Conservation (phyloP, 257 asterid genomes). For the Solanum chaucha region DNA sequence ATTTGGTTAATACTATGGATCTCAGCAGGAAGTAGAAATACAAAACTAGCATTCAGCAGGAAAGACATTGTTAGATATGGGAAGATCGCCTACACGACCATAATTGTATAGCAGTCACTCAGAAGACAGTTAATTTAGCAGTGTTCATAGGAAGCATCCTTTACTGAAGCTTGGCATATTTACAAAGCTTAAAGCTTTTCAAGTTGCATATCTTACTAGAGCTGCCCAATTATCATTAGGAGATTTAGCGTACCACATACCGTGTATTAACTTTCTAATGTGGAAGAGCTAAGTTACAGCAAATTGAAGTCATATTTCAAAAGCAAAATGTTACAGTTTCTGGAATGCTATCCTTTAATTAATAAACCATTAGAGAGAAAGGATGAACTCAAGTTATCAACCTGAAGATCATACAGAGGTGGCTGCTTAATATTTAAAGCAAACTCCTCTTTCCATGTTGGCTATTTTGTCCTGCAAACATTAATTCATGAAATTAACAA, state of each 20-base stretch:
- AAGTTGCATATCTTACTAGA: neutral
- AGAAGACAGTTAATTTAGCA: neutral
- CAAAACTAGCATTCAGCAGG: neutral
- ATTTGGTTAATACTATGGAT: neutral
- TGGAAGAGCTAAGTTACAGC: neutral
- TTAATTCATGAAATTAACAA: conserved; percentile 1
- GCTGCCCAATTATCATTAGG: neutral
- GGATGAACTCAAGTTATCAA: conserved; percentile 6
- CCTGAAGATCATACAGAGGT: conserved; percentile 74
- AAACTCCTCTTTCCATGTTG: conserved; percentile 95
- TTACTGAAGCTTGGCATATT: no score
- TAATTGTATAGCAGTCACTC: neutral
- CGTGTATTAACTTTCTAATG: neutral
- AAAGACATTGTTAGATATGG: neutral
- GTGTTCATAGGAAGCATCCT: neutral
- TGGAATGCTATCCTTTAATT: neutral
- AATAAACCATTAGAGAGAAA: neutral
- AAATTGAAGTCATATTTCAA: neutral
- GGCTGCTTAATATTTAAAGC: conserved; percentile 74
- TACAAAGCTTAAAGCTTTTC: neutral
- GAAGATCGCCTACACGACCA: neutral
- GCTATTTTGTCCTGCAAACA: conserved; percentile 78
- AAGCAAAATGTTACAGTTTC: neutral
- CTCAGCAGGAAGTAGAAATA: neutral
- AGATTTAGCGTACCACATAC: neutral